Evolutionary conservation across 1,284 basidiomycete species (phyloP), one percentile per base, ranked within the genome.

Genomic region (Uromyces viciae-fabae): DNA sequence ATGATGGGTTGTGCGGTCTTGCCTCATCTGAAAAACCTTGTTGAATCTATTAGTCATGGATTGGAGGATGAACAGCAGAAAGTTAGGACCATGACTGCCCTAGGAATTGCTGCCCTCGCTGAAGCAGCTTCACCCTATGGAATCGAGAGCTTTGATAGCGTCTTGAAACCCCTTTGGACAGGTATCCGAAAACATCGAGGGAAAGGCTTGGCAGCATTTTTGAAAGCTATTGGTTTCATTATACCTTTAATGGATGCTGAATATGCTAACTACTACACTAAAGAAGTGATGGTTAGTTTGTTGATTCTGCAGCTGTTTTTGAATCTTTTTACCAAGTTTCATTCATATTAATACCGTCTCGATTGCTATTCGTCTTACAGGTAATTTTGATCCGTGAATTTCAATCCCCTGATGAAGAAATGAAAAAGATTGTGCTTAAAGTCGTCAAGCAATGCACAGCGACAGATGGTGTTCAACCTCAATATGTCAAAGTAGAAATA

Each of bases 1-100:
- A 98, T 99, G 95, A 98, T 98, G 95, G 96, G 97, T 28, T 98
- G 96, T 84, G 97, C 96, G n/a, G 93, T 99, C 46, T 90, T 99
- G 3, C 97, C 97, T 22, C 97, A 99, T 86, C 89, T 99, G 64
- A 93, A 95, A 81, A 98, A 97, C 85, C 89, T 99, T 46, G 96
- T 99, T 58, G 94, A 98, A 83, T 95, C 95, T 83, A 94, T 99
- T 78, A 94, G 95, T 1, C 94, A 96, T 84, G 97, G 97, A 31
- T 89, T 99, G 64, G 91, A 94, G 68, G 97, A 99, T 85, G 97
- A 99, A 84, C 96, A 99, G 87, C 96, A 98, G 87, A 99, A 99
- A 86, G 97, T 99, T 78, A 90, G 95, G 83, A 99, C 97, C 1
- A 99, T 99, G 97, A 98, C 97, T 11, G 97, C 97, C 0, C 89